phyloP scores from a whole-genome alignment of 2,329 filamentous ascomycete species.

The Claviceps lovelessii region DNA sequence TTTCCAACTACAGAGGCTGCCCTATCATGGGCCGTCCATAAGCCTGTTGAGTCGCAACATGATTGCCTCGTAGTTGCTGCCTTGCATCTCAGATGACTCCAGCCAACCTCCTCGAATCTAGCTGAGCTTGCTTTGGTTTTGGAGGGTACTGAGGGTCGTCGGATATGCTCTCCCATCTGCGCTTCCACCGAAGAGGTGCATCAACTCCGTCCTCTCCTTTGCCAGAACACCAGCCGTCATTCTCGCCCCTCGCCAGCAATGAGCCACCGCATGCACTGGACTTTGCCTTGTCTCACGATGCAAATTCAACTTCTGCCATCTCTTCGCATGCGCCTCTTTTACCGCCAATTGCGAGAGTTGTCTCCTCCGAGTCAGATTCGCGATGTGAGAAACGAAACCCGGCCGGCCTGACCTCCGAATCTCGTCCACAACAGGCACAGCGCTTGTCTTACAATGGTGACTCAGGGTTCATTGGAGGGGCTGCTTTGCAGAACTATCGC shows the following conservation, averaged over 20 bases:
- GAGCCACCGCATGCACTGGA: conserved; percentile 29
- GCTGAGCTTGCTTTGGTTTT: background rate
- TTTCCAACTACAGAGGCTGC: background rate
- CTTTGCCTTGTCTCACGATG: conserved; percentile 21
- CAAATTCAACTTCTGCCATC: conserved; percentile 19
- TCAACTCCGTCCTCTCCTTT: conserved; percentile 41
- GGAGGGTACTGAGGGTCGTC: background rate
- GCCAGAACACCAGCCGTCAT: conserved; percentile 30
- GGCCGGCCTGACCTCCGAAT: conserved; percentile 9
- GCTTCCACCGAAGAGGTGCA: conserved; percentile 43
- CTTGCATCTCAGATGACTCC: background rate
- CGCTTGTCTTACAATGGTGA: conserved; percentile 23
- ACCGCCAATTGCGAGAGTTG: conserved; percentile 36
- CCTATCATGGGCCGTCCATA: background rate
- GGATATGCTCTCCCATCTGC: conserved; percentile 38
- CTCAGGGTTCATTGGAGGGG: conserved; percentile 39
- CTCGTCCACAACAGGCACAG: conserved; percentile 14
- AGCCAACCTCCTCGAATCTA: background rate
- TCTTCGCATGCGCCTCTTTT: conserved; percentile 30
- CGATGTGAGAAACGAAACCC: conserved; percentile 10
- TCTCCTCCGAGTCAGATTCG: conserved; percentile 24
- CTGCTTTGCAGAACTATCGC: conserved; percentile 37
- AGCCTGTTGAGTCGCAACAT: background rate
- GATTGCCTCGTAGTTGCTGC: background rate
- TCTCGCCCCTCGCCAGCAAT: conserved; percentile 22